Conservation (phyloP, 352 stramenopile genomes). For the Phytophthora hibernalis region DNA sequence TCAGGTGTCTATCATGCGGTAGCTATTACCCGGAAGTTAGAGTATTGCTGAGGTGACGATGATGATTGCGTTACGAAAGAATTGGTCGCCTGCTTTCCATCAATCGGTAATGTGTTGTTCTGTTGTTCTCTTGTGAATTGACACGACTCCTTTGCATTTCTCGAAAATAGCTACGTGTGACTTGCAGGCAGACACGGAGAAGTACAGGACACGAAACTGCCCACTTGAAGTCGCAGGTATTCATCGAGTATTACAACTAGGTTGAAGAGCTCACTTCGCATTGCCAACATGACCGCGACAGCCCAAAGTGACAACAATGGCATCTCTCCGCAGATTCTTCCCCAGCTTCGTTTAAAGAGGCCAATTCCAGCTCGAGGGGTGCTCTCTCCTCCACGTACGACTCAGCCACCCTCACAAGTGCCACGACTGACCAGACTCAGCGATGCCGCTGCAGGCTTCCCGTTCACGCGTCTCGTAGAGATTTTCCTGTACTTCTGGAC, state of each 20-base stretch:
- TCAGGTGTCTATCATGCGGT: constrained; percentile 74
- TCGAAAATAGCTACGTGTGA: constrained; percentile 35
- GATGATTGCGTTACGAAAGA: neutral
- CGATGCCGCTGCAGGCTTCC: constrained; percentile 13
- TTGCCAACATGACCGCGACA: constrained; percentile 35
- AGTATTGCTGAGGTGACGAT: constrained; percentile 54
- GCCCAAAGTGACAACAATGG: neutral
- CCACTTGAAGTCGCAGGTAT: constrained; percentile 3
- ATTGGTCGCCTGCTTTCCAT: constrained; percentile 8
- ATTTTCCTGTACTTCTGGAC: constrained; percentile 64
- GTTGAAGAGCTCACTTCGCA: neutral
- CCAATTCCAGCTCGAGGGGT: constrained; percentile 22
- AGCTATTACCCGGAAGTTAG: constrained; percentile 55
- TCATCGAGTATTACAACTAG: too few species aligned
- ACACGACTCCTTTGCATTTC: constrained; percentile 1
- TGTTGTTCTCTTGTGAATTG: too few species aligned
- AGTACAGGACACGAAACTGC: constrained; percentile 21
- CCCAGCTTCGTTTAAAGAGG: constrained; percentile 22
- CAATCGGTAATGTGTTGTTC: constrained; percentile 5
- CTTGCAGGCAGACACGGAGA: constrained; percentile 9
- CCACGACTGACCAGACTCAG: constrained; percentile 7
- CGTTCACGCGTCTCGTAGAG: constrained; percentile 43
- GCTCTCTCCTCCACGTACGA: constrained; percentile 23
- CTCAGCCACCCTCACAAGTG: constrained; percentile 1
- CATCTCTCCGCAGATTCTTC: constrained; percentile 23